phyloP scores from a whole-genome alignment of 192 early-diverging fungal species.

The Spinellus fusiger region DNA sequence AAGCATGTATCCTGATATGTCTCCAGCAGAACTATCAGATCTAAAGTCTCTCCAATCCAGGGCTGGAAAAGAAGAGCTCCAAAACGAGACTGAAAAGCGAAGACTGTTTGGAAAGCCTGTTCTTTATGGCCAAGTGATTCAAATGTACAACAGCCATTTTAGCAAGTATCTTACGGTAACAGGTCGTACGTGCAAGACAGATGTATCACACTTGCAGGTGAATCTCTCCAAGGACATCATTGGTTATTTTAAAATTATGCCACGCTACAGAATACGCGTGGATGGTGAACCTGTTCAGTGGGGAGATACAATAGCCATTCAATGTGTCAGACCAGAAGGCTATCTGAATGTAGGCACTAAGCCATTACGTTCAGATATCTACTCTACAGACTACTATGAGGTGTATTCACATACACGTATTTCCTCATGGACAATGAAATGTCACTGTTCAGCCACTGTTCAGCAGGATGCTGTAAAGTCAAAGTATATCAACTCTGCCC shows the following conservation, averaged over 20 bases:
- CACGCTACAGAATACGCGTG: constrained; percentile 17
- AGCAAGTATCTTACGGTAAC: constrained; percentile 20
- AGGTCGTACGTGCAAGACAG: constrained; percentile 10
- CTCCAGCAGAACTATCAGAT: background rate
- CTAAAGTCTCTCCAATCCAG: background rate
- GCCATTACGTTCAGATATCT: constrained; percentile 3
- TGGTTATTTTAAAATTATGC: constrained; percentile 19
- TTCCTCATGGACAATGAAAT: constrained; percentile 22
- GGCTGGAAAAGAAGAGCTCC: constrained; percentile 11
- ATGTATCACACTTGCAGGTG: constrained; percentile 21
- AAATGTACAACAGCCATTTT: constrained; percentile 22
- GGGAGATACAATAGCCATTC: constrained; percentile 20
- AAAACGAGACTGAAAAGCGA: constrained; percentile 15
- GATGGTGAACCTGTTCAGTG: constrained; percentile 19
- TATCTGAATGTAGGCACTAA: constrained; percentile 19
- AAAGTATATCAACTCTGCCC: constrained; percentile 16
- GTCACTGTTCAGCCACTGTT: constrained; percentile 6
- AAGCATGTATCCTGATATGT: background rate
- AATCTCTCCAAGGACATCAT: constrained; percentile 8
- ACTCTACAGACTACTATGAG: constrained; percentile 17
- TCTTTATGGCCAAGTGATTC: constrained; percentile 24
- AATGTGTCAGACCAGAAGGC: constrained; percentile 24
- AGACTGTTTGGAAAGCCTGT: constrained; percentile 26
- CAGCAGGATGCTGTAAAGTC: background rate
- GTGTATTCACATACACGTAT: constrained; percentile 26